Percentiles rank a stretch among this genome's conserved stretches.
These are phyloP conservation scores for Scortechinia acanthostroma DNA, from an alignment of 2,329 filamentous ascomycete species.

Conservation along the genomic window DNA sequence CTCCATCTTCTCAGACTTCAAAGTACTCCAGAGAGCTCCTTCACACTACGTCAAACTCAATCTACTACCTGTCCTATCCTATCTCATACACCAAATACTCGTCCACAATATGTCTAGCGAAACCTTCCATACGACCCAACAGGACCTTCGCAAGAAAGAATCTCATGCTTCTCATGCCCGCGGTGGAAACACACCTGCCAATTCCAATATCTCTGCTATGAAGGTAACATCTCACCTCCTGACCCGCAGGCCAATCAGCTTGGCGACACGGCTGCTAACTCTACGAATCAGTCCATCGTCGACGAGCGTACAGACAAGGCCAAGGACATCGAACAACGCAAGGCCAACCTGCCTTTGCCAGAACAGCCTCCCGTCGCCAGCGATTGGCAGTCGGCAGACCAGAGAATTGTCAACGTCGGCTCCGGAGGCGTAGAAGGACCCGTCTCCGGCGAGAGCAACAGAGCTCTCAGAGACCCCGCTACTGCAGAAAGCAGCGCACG, in stretches of 20 bases:
- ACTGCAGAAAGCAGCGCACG: constrained; percentile 45
- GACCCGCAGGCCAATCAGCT: too few relatives aligned
- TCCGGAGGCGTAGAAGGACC: constrained; percentile 47
- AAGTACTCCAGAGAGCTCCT: too few relatives aligned
- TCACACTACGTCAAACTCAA: too few relatives aligned
- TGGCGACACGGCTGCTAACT: too few relatives aligned
- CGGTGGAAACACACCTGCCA: background rate
- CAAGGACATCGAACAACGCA: constrained; percentile 58
- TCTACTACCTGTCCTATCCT: too few relatives aligned
- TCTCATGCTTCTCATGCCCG: background rate
- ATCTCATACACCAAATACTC: too few relatives aligned
- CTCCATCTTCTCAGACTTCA: too few relatives aligned
- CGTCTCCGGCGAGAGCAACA: constrained; percentile 38
- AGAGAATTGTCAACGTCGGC: constrained; percentile 63
- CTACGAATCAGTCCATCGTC: background rate
- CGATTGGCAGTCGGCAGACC: constrained; percentile 71
- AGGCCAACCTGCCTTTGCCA: constrained; percentile 71
- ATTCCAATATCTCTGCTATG: background rate
- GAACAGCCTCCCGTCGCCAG: constrained; percentile 71
- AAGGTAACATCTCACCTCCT: too few relatives aligned
- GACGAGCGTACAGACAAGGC: constrained; percentile 31
- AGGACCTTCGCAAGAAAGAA: background rate
- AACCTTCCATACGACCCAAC: background rate
- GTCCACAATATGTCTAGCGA: background rate
- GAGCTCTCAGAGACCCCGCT: constrained; percentile 47